A percentile compares a stretch with the other conserved stretches of the same genome.
These are phyloP conservation scores for Comarum palustre DNA, from an alignment of 306 rosid species.

Conservation along the genomic window DNA sequence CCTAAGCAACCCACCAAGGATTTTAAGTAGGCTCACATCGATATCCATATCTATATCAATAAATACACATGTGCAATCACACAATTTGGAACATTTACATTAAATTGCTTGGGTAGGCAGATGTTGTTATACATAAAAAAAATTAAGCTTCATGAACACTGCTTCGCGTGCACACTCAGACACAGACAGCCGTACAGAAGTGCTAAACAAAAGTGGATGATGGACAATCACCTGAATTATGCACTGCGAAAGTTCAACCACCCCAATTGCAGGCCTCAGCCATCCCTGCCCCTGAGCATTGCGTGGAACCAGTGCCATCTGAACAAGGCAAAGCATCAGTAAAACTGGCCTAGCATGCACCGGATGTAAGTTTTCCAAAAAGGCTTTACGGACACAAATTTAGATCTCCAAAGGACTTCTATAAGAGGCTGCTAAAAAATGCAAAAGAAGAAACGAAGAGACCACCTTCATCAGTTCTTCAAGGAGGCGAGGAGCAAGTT, in stretches of 20 bases:
- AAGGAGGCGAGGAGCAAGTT: constrained; percentile 92
- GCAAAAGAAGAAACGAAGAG: constrained; percentile 28
- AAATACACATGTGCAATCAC: neutral
- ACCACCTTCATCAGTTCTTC: constrained; percentile 97
- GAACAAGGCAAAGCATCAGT: constrained; percentile 10
- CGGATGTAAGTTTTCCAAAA: neutral
- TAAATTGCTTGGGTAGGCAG: neutral
- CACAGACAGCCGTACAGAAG: neutral
- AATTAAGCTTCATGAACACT: neutral
- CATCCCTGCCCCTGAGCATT: constrained; percentile 96
- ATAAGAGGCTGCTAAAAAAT: constrained; percentile 13
- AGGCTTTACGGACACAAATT: neutral
- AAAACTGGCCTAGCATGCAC: neutral
- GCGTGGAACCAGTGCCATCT: constrained; percentile 96
- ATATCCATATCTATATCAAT: neutral
- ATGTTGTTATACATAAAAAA: neutral
- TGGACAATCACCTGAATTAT: constrained; percentile 71
- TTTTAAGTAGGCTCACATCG: neutral
- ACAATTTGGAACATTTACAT: neutral
- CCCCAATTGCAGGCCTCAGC: constrained; percentile 98
- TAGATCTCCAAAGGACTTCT: neutral
- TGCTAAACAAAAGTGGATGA: neutral
- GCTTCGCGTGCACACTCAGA: neutral
- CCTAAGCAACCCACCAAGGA: neutral
- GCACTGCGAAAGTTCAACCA: constrained; percentile 91